Percentiles rank a stretch among this genome's conserved stretches.
These are phyloP conservation scores for Nakaseomyces bracarensis DNA, from an alignment of 1,139 yeast species.

Conservation along the genomic window DNA sequence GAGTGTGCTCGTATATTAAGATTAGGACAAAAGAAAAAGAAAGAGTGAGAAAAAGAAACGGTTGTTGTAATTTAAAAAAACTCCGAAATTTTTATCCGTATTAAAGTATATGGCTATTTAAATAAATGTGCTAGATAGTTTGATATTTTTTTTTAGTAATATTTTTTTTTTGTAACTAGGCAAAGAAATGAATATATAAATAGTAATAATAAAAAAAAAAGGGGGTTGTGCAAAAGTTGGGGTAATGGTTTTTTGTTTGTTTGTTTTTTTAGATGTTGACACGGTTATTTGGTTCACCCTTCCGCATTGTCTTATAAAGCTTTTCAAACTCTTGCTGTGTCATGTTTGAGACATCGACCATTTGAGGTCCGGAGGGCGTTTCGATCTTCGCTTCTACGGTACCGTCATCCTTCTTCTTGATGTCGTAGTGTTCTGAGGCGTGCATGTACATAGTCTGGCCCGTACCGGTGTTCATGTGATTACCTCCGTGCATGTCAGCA, in stretches of 20 bases:
- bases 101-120: too few relatives aligned
- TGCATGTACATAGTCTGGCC: conserved; percentile 19
- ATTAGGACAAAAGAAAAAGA: too few relatives aligned
- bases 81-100: too few relatives aligned
- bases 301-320: conserved; percentile 21
- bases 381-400: conserved; percentile 7
- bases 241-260: not conserved
- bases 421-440: conserved; percentile 21
- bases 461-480: conserved; percentile 24
- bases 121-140: too few relatives aligned
- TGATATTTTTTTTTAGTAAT: too few relatives aligned
- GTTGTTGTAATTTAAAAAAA: too few relatives aligned
- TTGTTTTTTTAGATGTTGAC: conserved; percentile 23
- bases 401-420: conserved; percentile 12
- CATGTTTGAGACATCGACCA: conserved; percentile 26
- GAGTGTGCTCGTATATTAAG: too few relatives aligned
- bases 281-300: conserved; percentile 31
- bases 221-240: not conserved
- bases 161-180: too few relatives aligned
- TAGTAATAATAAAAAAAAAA: not conserved
- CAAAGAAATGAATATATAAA: not conserved
- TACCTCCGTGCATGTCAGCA: conserved; percentile 20
- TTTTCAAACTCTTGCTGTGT: conserved; percentile 26
- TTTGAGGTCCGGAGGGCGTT: conserved; percentile 11
- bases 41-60: too few relatives aligned